phyloP scores from a whole-genome alignment of 1,139 yeast genomes.

The Hanseniaspora sp. region DNA sequence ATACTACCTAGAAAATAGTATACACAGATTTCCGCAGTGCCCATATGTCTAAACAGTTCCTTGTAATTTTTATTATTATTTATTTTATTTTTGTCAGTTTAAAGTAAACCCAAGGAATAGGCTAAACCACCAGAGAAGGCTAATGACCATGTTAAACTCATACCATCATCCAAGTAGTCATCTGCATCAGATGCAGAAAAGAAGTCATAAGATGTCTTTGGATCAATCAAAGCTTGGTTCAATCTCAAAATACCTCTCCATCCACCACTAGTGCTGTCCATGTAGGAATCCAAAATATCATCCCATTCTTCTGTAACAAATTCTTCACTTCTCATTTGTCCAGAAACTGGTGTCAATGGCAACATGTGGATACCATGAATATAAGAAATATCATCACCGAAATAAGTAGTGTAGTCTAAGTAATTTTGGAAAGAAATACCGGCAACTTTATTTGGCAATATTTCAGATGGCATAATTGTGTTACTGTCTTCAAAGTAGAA shows the following conservation, averaged over 20 bases:
- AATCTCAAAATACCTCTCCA: conserved; percentile 48
- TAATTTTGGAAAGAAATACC: conserved; percentile 62
- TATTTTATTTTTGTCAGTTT: neutral
- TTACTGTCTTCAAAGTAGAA: conserved; percentile 49
- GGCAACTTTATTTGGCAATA: conserved; percentile 54
- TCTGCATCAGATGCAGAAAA: conserved; percentile 32
- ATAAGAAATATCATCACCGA: conserved; percentile 42
- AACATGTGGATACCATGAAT: conserved; percentile 58
- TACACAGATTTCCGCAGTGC: conserved; percentile 1
- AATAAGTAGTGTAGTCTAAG: conserved; percentile 47
- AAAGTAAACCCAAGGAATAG: conserved; percentile 18
- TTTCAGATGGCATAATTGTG: conserved; percentile 45
- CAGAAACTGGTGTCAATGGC: conserved; percentile 48
- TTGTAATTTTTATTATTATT: neutral
- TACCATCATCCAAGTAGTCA: conserved; percentile 44
- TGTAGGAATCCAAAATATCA: conserved; percentile 33
- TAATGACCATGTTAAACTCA: conserved; percentile 49
- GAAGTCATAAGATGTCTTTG: conserved; percentile 39
- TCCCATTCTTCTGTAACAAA: conserved; percentile 48
- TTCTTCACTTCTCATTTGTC: conserved; percentile 38
- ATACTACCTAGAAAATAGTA: neutral
- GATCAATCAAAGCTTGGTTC: conserved; percentile 47
- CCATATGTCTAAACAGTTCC: neutral
- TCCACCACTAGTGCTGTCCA: conserved; percentile 36
- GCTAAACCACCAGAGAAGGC: conserved; percentile 41